phyloP scores from a whole-genome alignment of 768 basidiomycete genomes.

The Trichaptum fuscoviolaceum region DNA sequence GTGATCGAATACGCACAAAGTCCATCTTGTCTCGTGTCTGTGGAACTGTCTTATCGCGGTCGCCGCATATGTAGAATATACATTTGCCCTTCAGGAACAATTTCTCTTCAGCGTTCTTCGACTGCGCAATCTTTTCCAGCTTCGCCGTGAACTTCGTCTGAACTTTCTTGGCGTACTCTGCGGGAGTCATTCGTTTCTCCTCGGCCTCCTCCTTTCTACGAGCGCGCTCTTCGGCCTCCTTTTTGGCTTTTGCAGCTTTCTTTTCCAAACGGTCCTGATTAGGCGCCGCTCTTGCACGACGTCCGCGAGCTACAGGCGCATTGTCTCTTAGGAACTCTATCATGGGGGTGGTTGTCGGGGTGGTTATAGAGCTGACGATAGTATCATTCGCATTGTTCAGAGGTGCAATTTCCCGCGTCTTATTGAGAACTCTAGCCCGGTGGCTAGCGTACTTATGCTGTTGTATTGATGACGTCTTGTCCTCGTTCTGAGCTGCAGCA shows the following conservation, averaged over 20 bases:
- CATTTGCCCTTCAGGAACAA: slow-evolving; percentile 44
- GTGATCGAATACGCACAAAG: slow-evolving; percentile 39
- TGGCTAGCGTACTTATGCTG: neutral
- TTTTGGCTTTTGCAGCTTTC: slow-evolving; percentile 17
- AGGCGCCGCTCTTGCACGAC: neutral
- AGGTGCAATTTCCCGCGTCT: neutral
- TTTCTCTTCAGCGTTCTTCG: neutral
- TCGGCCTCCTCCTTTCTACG: slow-evolving; percentile 27
- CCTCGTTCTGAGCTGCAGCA: slow-evolving; percentile 4
- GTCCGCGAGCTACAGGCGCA: neutral
- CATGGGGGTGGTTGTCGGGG: neutral
- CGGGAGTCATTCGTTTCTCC: slow-evolving; percentile 42
- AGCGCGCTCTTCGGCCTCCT: slow-evolving; percentile 8
- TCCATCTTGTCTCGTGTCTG: slow-evolving; percentile 55
- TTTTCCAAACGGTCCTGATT: neutral
- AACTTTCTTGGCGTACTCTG: slow-evolving; percentile 49
- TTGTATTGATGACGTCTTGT: neutral
- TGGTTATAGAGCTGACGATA: slow-evolving; percentile 3
- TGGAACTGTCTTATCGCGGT: slow-evolving; percentile 46
- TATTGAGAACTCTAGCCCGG: neutral
- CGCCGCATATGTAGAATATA: slow-evolving; percentile 57
- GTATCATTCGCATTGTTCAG: neutral
- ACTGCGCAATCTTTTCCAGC: slow-evolving; percentile 17
- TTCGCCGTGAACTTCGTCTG: slow-evolving; percentile 25
- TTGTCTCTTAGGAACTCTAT: neutral